Base-by-base conservation (phyloP, 2,329 filamentous ascomycete genomes). In the Fusarium praegraminearum region DNA sequence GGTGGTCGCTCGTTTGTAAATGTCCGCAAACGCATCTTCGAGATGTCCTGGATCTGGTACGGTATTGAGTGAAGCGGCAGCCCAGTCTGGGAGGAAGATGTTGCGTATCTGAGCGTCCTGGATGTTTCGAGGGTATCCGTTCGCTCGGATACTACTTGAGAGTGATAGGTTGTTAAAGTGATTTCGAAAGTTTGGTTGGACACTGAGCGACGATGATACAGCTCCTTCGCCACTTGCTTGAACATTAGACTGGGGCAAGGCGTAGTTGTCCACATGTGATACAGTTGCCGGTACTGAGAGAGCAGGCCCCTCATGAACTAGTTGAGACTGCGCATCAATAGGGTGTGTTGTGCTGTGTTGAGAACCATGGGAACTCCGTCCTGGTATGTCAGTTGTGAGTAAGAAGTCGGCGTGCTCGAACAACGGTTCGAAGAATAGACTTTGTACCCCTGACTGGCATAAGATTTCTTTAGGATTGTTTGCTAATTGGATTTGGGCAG, bases 81-180 rank as follows among this genome's bases (percentile, higher is more conserved):
- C 63, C 64, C 64, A 67, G 1, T n/a, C 20, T 0, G 64, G 57
- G 0, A 49, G 32, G 0, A 50, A 67, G 0, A 67, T 52, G 1
- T 67, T 67, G 13, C 64, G 41, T 28, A 67, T 47, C 2, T 67
- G 64, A 0, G 30, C 26, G 0, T 68, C 50, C 3, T 68, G 64
- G 8, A 68, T 43, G 1, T 30, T 18, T 0, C 12, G 7, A 1
- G 64, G 51, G 8, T 63, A 68, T 1, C 65, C 65, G 0, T 67
- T 67, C 0, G 36, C 50, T n/a, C 41, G n/a, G 1, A 67, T 41
- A 0, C 64, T 64, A 2, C 38, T 33, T 0, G 64, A 67, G 0
- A 68, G 41, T 0, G 50, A 35, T 2, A 67, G 50, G 2, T 67
- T 67, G 18, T 64, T 64, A 33, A 67, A 67, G 1, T 52, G 36